A percentile compares a stretch with the other conserved stretches of the same genome.
These are phyloP conservation scores for Candida nonsorbophila DNA, from an alignment of 805 yeast genomes.

Conservation along the genomic window DNA sequence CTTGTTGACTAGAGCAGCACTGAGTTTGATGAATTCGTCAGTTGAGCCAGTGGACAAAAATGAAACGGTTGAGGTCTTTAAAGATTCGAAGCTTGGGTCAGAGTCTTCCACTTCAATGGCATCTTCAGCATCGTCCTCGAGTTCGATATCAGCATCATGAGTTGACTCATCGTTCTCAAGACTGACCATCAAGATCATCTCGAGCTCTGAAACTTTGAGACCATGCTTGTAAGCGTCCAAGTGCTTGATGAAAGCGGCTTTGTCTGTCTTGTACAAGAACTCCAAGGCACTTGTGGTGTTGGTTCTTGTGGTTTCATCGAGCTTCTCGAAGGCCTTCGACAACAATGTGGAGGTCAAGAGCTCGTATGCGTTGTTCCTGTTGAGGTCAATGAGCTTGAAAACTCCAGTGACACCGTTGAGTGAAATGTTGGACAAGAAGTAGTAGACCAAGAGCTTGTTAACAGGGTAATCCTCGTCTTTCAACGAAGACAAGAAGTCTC, in stretches of 20 bases:
- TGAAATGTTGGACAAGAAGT: slow-evolving; percentile 20
- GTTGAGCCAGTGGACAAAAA: slow-evolving; percentile 21
- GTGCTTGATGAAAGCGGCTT: slow-evolving; percentile 13
- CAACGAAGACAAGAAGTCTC: slow-evolving; percentile 1
- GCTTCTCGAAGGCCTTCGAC: slow-evolving; percentile 8
- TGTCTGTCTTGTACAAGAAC: slow-evolving; percentile 10
- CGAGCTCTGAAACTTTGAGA: slow-evolving; percentile 27
- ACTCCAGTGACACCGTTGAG: slow-evolving; percentile 13
- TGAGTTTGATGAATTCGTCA: slow-evolving; percentile 36
- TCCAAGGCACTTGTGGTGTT: slow-evolving; percentile 15
- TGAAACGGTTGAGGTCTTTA: slow-evolving; percentile 11
- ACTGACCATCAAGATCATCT: slow-evolving; percentile 63
- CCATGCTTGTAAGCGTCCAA: slow-evolving; percentile 13
- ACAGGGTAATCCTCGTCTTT: slow-evolving; percentile 6
- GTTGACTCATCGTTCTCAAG: slow-evolving; percentile 26
- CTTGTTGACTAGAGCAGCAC: slow-evolving; percentile 40
- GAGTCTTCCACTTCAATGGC: slow-evolving; percentile 14
- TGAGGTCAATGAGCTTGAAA: slow-evolving; percentile 17
- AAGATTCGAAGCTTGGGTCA: slow-evolving; percentile 12
- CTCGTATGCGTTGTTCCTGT: slow-evolving; percentile 7
- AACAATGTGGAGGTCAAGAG: slow-evolving; percentile 11
- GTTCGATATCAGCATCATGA: slow-evolving; percentile 27
- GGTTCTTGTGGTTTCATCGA: slow-evolving; percentile 11
- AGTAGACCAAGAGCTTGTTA: slow-evolving; percentile 24
- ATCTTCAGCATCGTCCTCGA: slow-evolving; percentile 22